Evolutionary conservation across 495 filamentous ascomycete species (phyloP).

Genomic region (Neurospora sp.): DNA sequence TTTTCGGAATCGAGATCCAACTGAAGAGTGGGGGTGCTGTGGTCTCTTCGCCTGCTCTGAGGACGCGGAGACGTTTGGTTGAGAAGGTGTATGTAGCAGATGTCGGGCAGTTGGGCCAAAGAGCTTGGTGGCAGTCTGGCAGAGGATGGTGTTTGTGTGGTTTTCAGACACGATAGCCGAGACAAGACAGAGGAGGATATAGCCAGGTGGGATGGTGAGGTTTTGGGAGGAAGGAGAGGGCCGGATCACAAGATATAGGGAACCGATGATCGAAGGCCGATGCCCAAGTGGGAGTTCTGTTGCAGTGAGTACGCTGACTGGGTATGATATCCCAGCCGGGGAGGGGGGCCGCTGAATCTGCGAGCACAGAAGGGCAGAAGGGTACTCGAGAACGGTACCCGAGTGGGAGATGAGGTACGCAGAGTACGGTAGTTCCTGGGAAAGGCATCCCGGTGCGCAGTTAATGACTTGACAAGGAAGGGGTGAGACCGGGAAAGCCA

Average conservation of each 20-base stretch:
- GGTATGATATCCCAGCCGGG: not conserved
- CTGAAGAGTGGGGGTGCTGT: not conserved
- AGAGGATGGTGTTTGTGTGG: not conserved
- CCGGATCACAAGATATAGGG: not conserved
- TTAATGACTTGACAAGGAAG: not conserved
- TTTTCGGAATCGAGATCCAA: not conserved
- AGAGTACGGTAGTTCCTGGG: not conserved
- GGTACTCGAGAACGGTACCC: not conserved
- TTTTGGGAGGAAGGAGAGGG: not conserved
- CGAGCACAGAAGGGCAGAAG: not conserved
- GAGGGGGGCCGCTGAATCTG: not conserved
- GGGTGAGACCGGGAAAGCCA: not conserved
- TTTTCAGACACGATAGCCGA: not conserved
- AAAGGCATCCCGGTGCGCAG: not conserved
- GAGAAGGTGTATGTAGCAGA: not conserved
- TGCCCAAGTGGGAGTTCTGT: not conserved
- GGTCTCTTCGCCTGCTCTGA: not conserved
- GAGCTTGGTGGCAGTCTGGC: not conserved
- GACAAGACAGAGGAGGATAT: not conserved
- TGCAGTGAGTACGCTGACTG: not conserved
- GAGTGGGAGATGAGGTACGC: not conserved
- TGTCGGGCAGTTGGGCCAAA: not conserved
- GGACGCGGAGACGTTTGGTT: not conserved
- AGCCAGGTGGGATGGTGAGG: not conserved
- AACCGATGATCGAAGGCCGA: not conserved